Conservation (phyloP, 441 rosid genomes). For the Monsonia emarginata region DNA sequence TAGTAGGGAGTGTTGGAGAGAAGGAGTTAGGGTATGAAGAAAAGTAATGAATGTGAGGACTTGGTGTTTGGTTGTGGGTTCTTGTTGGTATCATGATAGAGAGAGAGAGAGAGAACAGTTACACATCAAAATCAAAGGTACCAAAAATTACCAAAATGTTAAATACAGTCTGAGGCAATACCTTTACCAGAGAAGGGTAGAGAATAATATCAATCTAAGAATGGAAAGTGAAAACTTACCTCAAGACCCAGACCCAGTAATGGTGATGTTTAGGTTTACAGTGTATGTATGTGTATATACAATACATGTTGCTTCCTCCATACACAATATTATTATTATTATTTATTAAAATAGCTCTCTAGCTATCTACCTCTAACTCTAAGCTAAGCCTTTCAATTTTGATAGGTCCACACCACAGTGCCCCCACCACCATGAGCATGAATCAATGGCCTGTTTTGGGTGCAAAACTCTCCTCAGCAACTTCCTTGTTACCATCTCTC, state of each 20-base stretch:
- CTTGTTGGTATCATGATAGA: too few relatives aligned
- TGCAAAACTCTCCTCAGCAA: too few relatives aligned
- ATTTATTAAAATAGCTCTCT: too few relatives aligned
- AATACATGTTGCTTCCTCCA: slow-evolving; percentile 35
- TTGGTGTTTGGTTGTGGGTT: too few relatives aligned
- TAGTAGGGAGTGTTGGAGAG: not conserved
- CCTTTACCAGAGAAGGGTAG: slow-evolving; percentile 5
- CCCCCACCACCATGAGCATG: not conserved
- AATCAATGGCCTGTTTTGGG: too few relatives aligned
- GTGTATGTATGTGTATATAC: not conserved
- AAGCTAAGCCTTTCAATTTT: slow-evolving; percentile 7
- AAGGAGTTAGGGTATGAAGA: not conserved
- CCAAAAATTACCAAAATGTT: not conserved
- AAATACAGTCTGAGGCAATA: not conserved
- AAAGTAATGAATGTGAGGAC: too few relatives aligned
- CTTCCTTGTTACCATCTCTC: not conserved
- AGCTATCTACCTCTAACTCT: not conserved
- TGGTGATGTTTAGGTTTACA: slow-evolving; percentile 22
- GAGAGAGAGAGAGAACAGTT: slow-evolving; percentile 44
- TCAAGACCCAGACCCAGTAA: slow-evolving; percentile 9
- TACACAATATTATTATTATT: slow-evolving; percentile 22
- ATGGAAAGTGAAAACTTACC: slow-evolving; percentile 18
- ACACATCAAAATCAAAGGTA: slow-evolving; percentile 62
- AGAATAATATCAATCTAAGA: slow-evolving; percentile 22
- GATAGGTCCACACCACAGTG: slow-evolving; percentile 17